Percentiles rank a stretch among this genome's conserved stretches.
Evolutionary conservation across 176 grass and related monocot species (phyloP).

Genomic region (Poa pratensis): DNA sequence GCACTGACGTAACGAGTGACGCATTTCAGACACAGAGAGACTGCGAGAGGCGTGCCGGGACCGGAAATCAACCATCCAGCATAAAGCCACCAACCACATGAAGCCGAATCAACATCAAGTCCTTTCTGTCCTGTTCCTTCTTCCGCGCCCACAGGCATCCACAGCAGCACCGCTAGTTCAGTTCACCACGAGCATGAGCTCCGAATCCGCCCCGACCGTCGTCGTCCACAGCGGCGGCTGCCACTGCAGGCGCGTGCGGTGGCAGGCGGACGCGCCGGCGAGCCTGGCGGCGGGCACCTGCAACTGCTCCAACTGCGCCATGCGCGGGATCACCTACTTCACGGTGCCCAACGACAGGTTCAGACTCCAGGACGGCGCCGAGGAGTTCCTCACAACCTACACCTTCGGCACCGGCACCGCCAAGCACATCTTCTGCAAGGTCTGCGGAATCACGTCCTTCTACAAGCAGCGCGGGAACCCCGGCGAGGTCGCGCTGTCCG

Average conservation of each 20-base stretch:
- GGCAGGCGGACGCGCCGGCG: conserved; percentile 55
- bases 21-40: not conserved
- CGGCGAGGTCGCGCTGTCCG: conserved; percentile 65
- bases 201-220: not conserved
- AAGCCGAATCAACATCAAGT: not conserved
- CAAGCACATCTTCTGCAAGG: conserved; percentile 80
- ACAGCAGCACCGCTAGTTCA: not conserved
- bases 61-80: no score
- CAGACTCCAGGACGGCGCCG: conserved; percentile 45
- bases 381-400: conserved; percentile 73
- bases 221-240: conserved; percentile 71
- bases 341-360: conserved; percentile 64
- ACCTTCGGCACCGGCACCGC: conserved; percentile 81
- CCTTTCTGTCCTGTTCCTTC: not conserved
- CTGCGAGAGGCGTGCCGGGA: no score
- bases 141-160: not conserved
- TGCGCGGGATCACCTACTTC: conserved; percentile 67
- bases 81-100: not conserved
- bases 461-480: conserved; percentile 78
- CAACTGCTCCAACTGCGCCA: conserved; percentile 74
- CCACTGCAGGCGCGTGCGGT: conserved; percentile 76
- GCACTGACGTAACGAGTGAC: not conserved
- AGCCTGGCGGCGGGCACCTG: conserved; percentile 69
- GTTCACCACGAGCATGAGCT: conserved; percentile 53
- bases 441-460: conserved; percentile 85